Conservation (phyloP, 202 grass and related monocot species). For the Musa balbisiana region DNA sequence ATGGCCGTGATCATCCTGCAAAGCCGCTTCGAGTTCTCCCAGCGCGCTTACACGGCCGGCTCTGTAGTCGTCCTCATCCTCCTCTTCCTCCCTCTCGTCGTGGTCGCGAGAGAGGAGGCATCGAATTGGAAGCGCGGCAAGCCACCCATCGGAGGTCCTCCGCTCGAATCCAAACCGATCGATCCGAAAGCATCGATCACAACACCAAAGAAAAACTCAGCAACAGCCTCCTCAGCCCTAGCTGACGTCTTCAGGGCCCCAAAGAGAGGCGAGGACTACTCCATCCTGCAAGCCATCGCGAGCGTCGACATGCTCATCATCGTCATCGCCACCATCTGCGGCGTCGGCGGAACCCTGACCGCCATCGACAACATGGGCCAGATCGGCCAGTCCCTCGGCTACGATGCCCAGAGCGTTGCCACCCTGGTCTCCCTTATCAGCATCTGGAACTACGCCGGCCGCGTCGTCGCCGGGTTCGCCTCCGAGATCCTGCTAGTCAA, state of each 20-base stretch:
- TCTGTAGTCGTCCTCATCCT: constrained; percentile 44
- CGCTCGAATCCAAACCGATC: neutral
- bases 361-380: constrained; percentile 98
- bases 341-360: constrained; percentile 68
- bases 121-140: constrained; percentile 6
- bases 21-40: constrained; percentile 27
- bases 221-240: neutral
- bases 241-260: constrained; percentile 46
- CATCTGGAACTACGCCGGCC: constrained; percentile 98
- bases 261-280: constrained; percentile 58
- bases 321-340: constrained; percentile 60
- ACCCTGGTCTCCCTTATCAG: constrained; percentile 91
- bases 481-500: constrained; percentile 42
- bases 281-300: constrained; percentile 62
- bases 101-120: constrained; percentile 64
- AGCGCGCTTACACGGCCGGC: constrained; percentile 24
- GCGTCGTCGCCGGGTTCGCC: constrained; percentile 58
- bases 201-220: neutral
- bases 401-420: constrained; percentile 51
- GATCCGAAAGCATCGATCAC: neutral
- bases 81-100: constrained; percentile 51
- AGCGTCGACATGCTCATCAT: constrained; percentile 85
- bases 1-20: constrained; percentile 58
- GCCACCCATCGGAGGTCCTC: constrained; percentile 21
- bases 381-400: constrained; percentile 60